Percentiles rank a stretch among this genome's conserved stretches.
phyloP scores from a whole-genome alignment of 345 rosid genomes.

The Dipteronia dyeriana region DNA sequence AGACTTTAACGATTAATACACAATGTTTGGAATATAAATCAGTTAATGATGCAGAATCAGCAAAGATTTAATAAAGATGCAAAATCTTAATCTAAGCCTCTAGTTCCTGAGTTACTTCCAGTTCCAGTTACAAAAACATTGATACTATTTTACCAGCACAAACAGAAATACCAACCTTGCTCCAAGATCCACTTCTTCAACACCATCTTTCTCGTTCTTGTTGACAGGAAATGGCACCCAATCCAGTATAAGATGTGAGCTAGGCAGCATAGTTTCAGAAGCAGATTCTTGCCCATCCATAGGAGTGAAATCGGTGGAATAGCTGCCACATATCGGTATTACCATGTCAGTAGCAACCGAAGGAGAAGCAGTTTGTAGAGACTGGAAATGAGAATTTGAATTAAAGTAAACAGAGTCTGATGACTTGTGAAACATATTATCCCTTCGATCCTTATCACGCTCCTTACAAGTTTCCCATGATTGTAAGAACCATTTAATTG shows the following conservation, averaged over 20 bases:
- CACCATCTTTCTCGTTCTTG: conserved; percentile 36
- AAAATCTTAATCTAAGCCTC: not conserved
- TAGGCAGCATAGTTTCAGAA: conserved; percentile 52
- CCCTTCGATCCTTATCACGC: conserved; percentile 30
- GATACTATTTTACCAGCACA: not conserved
- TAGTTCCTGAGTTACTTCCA: not conserved
- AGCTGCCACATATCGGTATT: conserved; percentile 24
- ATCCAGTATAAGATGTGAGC: conserved; percentile 65
- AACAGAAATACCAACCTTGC: conserved; percentile 63
- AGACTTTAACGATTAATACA: not conserved
- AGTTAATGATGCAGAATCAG: conserved; percentile 1
- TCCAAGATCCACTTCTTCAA: conserved; percentile 67
- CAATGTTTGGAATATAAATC: not conserved
- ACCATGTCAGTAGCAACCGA: conserved; percentile 29
- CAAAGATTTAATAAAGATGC: not conserved
- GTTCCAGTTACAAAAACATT: not conserved
- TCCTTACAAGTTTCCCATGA: conserved; percentile 54
- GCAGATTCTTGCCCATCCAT: conserved; percentile 40
- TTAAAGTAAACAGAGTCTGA: conserved; percentile 44
- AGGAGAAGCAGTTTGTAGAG: conserved; percentile 32
- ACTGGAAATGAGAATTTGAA: conserved; percentile 44
- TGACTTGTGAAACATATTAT: conserved; percentile 27
- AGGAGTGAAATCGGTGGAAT: conserved; percentile 37
- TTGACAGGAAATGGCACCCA: conserved; percentile 69
- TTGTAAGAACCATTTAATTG: conserved; percentile 65